Evolutionary conservation across 495 filamentous ascomycete species (phyloP), one percentile per base, ranked within the genome.

Genomic region (Aspergillus carlsbadensis): DNA sequence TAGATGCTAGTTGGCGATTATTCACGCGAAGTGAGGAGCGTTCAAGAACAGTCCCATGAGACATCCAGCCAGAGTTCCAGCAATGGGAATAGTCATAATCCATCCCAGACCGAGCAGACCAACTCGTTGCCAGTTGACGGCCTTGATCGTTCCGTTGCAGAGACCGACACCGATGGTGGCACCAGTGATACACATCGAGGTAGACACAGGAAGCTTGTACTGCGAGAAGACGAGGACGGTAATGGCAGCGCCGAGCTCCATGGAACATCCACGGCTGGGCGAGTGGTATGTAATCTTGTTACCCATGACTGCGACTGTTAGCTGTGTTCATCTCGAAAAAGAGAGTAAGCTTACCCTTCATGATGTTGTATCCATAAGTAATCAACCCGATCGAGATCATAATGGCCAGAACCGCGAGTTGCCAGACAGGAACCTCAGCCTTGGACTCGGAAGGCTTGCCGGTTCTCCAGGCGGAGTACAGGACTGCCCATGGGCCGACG

Each of bases 341-440:
- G 18, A 51, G 35, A 7, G n/a, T 15, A 18, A 45, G 46, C 68
- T 60, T 64, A 77, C 76, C 76, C 68, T 82, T 82, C 82, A 87
- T 86, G 68, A 87, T 87, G 70, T 87, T 84, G 70, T 87, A 87
- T 13, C 85, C 84, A 59, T 85, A 88, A 26, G 81, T 85, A 59
- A 75, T 69, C 7, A 88, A 70, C 49, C 85, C 85, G 45, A 81
- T 54, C 5, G 78, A 83, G 60, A 85, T 82, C 54, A 69, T 77
- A 14, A 71, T 54, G 39, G 78, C 71, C 10, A 82, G 62, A 8
- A 84, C 79, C 15, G 78, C 81, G 24, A 84, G 72, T 59, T 83
- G 78, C 84, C 84, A 87, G n/a, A 81, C 62, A 4, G 81, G 81
- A 0, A 84, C 82, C 2, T 74, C 64, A 5, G 79, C 71, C 64